These are phyloP conservation scores for Diaporthe batatas DNA, from an alignment of 2,329 filamentous ascomycete genomes.

Conservation along the genomic window DNA sequence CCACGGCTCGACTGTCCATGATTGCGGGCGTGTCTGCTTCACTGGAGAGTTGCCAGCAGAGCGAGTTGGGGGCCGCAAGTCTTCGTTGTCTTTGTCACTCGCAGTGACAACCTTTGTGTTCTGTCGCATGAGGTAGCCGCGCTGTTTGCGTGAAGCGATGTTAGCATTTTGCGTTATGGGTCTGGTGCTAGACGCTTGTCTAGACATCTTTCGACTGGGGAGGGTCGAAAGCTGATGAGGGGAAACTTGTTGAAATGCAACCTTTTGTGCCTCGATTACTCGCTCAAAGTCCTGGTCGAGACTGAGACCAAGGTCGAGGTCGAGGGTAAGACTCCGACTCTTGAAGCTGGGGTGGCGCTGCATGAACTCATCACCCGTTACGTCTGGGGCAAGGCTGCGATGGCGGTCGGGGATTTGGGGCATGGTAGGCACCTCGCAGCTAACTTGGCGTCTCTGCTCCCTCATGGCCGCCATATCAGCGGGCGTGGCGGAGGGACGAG, in stretches of 20 bases:
- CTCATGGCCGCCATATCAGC: slow-evolving; percentile 88
- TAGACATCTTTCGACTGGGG: slow-evolving; percentile 45
- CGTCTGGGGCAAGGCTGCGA: slow-evolving; percentile 56
- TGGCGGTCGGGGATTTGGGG: slow-evolving; percentile 74
- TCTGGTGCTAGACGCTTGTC: slow-evolving; percentile 61
- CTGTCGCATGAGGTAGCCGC: slow-evolving; percentile 98
- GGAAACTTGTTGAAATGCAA: slow-evolving; percentile 66
- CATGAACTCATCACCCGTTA: slow-evolving; percentile 57
- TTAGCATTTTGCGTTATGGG: slow-evolving; percentile 64
- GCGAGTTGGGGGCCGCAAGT: slow-evolving; percentile 64
- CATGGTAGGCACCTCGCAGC: slow-evolving; percentile 74
- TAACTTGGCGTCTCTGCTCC: slow-evolving; percentile 86
- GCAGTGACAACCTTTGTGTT: slow-evolving; percentile 97
- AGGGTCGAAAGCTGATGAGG: slow-evolving; percentile 37
- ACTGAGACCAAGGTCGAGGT: slow-evolving; percentile 86
- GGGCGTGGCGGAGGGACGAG: slow-evolving; percentile 87
- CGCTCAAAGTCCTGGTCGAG: slow-evolving; percentile 94
- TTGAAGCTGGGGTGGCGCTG: slow-evolving; percentile 81
- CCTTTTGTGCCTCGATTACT: slow-evolving; percentile 97
- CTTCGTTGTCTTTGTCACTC: slow-evolving; percentile 78
- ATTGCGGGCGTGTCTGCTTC: slow-evolving; percentile 85
- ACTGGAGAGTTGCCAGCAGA: slow-evolving; percentile 77
- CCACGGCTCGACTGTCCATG: slow-evolving; percentile 98
- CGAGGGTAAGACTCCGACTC: slow-evolving; percentile 84
- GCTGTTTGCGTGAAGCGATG: slow-evolving; percentile 76